phyloP scores from a whole-genome alignment of 352 stramenopile genomes.

The Globisporangium solare region DNA sequence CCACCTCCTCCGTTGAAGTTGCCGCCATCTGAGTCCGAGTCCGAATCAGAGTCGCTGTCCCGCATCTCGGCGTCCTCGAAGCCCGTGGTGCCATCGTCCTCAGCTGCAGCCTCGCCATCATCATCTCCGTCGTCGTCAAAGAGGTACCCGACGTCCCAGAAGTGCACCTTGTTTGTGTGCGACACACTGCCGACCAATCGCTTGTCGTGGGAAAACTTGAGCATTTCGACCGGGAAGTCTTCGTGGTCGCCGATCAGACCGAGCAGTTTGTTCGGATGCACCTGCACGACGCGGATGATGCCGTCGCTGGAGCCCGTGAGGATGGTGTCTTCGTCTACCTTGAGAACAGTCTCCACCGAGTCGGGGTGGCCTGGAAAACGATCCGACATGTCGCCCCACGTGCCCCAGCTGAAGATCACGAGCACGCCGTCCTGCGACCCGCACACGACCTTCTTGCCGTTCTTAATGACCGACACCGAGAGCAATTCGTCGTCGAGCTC shows the following conservation, averaged over 20 bases:
- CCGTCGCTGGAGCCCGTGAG: constrained; percentile 95
- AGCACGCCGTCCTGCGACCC: constrained; percentile 94
- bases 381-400: constrained; percentile 96
- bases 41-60: constrained; percentile 72
- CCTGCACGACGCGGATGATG: constrained; percentile 92
- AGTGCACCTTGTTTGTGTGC: constrained; percentile 93
- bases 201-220: constrained; percentile 85
- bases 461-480: constrained; percentile 75
- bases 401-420: constrained; percentile 93
- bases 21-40: constrained; percentile 52
- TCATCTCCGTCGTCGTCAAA: constrained; percentile 87
- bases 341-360: constrained; percentile 93
- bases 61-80: constrained; percentile 75
- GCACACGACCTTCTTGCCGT: constrained; percentile 92
- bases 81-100: constrained; percentile 35
- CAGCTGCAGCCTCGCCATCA: constrained; percentile 52
- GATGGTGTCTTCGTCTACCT: constrained; percentile 96
- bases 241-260: constrained; percentile 95
- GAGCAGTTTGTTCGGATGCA: constrained; percentile 95
- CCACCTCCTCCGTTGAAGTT: constrained; percentile 13
- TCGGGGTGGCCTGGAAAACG: constrained; percentile 93
- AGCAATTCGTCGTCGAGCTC: constrained; percentile 81
- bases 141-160: constrained; percentile 94
- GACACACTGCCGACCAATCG: constrained; percentile 91
- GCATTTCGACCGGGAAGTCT: constrained; percentile 93